Evolutionary conservation across 2,329 filamentous ascomycete genomes (phyloP).

Genomic region (Aspergillus sojae): DNA sequence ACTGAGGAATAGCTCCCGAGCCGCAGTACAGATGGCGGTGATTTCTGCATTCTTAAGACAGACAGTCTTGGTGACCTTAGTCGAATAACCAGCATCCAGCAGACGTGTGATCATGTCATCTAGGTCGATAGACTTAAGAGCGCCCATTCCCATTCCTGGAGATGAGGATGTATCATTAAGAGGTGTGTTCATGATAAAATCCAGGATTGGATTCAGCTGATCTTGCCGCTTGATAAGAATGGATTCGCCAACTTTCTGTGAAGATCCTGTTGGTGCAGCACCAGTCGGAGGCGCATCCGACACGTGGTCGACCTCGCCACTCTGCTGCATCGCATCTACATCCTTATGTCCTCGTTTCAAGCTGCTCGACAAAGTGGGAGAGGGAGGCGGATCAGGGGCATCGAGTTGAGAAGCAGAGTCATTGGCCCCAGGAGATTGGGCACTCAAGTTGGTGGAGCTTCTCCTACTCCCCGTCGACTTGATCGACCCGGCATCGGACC

Average conservation of each 20-base stretch:
- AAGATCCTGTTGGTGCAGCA: conserved; percentile 54
- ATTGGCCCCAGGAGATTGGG: conserved; percentile 41
- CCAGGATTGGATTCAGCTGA: conserved; percentile 66
- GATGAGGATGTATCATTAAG: conserved; percentile 47
- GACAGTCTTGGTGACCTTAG: conserved; percentile 96
- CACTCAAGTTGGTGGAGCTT: conserved; percentile 31
- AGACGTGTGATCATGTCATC: conserved; percentile 97
- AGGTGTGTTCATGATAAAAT: conserved; percentile 49
- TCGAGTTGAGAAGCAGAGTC: conserved; percentile 51
- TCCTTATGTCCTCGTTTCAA: conserved; percentile 74
- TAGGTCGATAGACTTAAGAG: conserved; percentile 88
- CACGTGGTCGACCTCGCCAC: conserved; percentile 90
- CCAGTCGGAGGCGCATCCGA: conserved; percentile 83
- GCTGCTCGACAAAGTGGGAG: conserved; percentile 77
- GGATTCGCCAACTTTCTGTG: conserved; percentile 77
- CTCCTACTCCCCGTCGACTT: conserved; percentile 65
- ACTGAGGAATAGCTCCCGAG: conserved; percentile 83
- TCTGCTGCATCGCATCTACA: conserved; percentile 77
- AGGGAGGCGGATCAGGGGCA: conserved; percentile 72
- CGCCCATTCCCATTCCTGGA: conserved; percentile 76
- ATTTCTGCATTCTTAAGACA: conserved; percentile 98
- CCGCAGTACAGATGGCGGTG: conserved; percentile 85
- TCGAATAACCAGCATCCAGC: conserved; percentile 90
- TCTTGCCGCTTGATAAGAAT: conserved; percentile 84
- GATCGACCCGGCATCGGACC: conserved; percentile 73